These are phyloP conservation scores for Candolleomyces efflorescens DNA, from an alignment of 768 basidiomycete genomes.

Conservation along the genomic window DNA sequence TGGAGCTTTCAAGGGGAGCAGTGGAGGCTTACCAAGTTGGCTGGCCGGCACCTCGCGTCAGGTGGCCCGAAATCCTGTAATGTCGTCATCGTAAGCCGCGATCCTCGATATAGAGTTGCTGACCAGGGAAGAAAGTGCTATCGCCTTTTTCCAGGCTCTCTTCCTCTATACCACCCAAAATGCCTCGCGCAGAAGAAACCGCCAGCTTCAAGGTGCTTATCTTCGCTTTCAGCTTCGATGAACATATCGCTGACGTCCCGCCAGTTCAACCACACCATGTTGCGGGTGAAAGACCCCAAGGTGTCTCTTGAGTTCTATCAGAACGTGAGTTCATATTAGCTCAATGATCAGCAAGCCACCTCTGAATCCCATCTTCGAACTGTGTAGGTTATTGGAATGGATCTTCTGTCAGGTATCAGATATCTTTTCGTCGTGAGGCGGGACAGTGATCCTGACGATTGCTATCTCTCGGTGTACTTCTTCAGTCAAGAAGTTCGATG, in stretches of 20 bases:
- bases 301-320: slow-evolving; percentile 78
- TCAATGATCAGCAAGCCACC: too few species aligned
- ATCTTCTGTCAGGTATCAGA: slow-evolving; percentile 47
- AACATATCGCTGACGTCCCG: background rate
- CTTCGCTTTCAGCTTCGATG: background rate
- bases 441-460: too few species aligned
- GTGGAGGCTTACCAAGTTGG: too few species aligned
- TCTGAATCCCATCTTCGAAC: background rate
- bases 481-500: slow-evolving; percentile 48
- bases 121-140: too few species aligned
- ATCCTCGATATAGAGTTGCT: background rate
- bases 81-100: slow-evolving; percentile 4
- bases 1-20: too few species aligned
- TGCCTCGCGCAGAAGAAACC: slow-evolving; percentile 64
- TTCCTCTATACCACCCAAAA: slow-evolving; percentile 23
- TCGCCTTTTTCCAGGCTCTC: too few species aligned
- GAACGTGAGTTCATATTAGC: slow-evolving; percentile 39
- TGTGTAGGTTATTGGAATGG: slow-evolving; percentile 68
- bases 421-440: too few species aligned
- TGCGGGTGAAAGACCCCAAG: slow-evolving; percentile 86
- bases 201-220: slow-evolving; percentile 53
- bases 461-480: background rate
- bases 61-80: background rate
- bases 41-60: too few species aligned
- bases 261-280: slow-evolving; percentile 85